Percentiles rank a stretch among this genome's conserved stretches.
These are phyloP conservation scores for Colletotrichum truncatum DNA, from an alignment of 2,329 filamentous ascomycete species.

Conservation along the genomic window DNA sequence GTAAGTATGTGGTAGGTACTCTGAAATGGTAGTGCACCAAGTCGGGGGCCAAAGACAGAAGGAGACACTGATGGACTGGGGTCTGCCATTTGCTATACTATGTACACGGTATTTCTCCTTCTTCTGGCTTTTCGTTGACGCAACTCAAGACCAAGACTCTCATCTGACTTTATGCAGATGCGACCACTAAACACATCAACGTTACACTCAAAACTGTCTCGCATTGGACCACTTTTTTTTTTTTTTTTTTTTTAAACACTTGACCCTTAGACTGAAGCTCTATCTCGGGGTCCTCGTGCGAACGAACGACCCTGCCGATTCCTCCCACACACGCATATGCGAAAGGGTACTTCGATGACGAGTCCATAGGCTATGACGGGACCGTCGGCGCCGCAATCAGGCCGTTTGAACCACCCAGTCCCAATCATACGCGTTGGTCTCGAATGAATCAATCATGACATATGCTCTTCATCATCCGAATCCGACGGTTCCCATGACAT, in stretches of 20 bases:
- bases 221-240: no score
- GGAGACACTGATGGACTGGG: no score
- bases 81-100: not conserved
- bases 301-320: no score
- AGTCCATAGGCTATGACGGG: slow-evolving; percentile 8
- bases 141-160: not conserved
- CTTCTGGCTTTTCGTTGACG: not conserved
- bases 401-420: not conserved
- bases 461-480: not conserved
- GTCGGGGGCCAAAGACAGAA: no score
- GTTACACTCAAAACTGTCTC: not conserved
- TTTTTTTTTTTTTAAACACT: no score
- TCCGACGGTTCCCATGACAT: no score
- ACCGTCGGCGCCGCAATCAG: not conserved
- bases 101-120: not conserved
- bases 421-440: not conserved
- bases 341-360: slow-evolving; percentile 26
- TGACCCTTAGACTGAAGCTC: no score
- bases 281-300: no score
- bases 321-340: no score
- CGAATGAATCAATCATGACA: not conserved
- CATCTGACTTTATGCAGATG: slow-evolving; percentile 14
- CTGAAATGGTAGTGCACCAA: no score
- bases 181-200: not conserved
- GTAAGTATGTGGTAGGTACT: no score